Percentiles rank a stretch among this genome's conserved stretches.
Evolutionary conservation across 441 rosid species (phyloP).

Genomic region (Dalechampia spathulata): DNA sequence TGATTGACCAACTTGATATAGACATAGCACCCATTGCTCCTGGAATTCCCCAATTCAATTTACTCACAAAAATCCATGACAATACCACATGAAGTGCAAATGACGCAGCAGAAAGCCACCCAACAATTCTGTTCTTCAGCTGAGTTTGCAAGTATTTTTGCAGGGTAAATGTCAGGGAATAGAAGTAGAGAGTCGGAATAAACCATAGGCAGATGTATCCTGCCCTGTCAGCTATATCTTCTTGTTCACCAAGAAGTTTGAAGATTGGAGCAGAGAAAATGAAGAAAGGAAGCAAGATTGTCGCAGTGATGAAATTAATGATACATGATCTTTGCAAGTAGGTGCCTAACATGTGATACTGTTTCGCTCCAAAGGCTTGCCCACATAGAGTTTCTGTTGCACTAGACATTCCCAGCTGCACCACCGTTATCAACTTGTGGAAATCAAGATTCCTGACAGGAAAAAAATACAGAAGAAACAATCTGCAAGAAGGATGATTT

Average conservation of each 20-base stretch:
- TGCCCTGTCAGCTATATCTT: conserved; percentile 25
- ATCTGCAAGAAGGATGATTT: too few relatives aligned
- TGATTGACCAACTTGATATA: conserved; percentile 23
- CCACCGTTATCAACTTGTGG: too few relatives aligned
- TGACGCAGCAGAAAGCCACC: conserved; percentile 35
- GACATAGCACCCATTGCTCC: conserved; percentile 41
- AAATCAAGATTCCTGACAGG: too few relatives aligned
- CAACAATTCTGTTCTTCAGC: conserved; percentile 32
- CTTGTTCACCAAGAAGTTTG: conserved; percentile 27
- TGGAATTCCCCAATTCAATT: conserved; percentile 28
- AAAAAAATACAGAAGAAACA: too few relatives aligned
- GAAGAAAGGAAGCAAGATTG: conserved; percentile 35
- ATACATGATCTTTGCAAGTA: conserved; percentile 52
- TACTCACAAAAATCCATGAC: conserved; percentile 40
- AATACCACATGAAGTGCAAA: conserved; percentile 33
- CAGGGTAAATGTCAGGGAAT: neutral
- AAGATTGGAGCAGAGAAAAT: conserved; percentile 30
- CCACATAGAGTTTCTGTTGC: conserved; percentile 68
- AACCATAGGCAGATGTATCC: conserved; percentile 39
- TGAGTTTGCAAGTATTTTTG: conserved; percentile 35
- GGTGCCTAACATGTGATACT: conserved; percentile 47
- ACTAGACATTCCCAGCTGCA: conserved; percentile 53
- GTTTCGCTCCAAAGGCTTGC: conserved; percentile 58
- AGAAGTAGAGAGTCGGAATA: conserved; percentile 34
- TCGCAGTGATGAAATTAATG: conserved; percentile 23